Conservation (phyloP, 768 basidiomycete genomes). For the Auricularia heimuer region DNA sequence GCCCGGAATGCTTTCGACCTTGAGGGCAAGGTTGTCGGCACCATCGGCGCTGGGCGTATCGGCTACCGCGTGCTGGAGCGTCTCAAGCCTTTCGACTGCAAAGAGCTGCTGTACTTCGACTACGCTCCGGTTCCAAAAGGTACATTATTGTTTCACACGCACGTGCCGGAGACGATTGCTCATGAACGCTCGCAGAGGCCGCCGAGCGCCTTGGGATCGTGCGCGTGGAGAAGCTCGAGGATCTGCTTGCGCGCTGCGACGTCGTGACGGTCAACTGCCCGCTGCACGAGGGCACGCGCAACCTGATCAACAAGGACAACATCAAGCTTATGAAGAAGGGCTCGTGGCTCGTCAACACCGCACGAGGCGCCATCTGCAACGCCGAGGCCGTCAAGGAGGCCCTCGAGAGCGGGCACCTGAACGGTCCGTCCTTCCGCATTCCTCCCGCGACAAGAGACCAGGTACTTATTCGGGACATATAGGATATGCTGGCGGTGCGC, state of each 20-base stretch:
- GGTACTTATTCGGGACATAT: no score
- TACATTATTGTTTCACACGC: constrained; percentile 12
- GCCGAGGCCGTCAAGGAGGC: constrained; percentile 71
- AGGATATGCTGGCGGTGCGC: neutral
- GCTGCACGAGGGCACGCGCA: constrained; percentile 71
- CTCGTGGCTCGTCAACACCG: constrained; percentile 88
- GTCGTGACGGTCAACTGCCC: constrained; percentile 84
- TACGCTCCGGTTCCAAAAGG: constrained; percentile 63
- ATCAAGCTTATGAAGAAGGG: constrained; percentile 37
- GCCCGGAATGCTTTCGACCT: constrained; percentile 81
- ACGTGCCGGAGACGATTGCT: no score
- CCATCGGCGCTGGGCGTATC: constrained; percentile 76
- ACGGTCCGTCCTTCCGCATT: constrained; percentile 27
- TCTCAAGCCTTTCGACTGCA: constrained; percentile 73
- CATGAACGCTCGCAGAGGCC: constrained; percentile 33
- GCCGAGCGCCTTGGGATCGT: constrained; percentile 57
- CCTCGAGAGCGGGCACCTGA: constrained; percentile 63
- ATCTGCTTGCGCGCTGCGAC: constrained; percentile 49
- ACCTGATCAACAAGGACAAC: constrained; percentile 68
- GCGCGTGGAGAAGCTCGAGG: constrained; percentile 71
- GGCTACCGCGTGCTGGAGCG: constrained; percentile 82
- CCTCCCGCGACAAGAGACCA: constrained; percentile 7
- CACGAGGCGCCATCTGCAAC: constrained; percentile 86
- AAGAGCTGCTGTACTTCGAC: constrained; percentile 86
- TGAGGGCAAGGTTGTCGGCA: constrained; percentile 86